phyloP scores from a whole-genome alignment of 495 filamentous ascomycete genomes.

The Tuber aestivum region DNA sequence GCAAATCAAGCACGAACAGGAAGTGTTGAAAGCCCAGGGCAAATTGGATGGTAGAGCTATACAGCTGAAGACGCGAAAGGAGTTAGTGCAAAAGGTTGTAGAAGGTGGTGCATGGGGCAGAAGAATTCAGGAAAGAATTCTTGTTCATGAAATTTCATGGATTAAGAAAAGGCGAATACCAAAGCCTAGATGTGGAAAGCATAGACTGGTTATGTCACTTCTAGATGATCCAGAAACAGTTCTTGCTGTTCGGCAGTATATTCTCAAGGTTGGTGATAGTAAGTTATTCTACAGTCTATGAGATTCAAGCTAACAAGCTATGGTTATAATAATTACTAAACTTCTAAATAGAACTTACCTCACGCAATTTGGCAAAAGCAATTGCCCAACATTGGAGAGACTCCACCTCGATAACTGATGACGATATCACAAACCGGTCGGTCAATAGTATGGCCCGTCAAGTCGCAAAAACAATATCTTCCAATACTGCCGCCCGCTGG shows the following conservation, averaged over 20 bases:
- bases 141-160: no score
- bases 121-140: no score
- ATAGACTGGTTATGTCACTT: neutral
- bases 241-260: neutral
- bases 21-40: neutral
- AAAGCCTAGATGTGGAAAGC: neutral
- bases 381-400: neutral
- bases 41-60: no score
- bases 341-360: neutral
- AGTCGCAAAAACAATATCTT: no score
- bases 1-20: neutral
- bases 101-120: no score
- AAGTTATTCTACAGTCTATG: neutral
- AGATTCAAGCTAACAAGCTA: neutral
- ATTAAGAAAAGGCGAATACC: neutral
- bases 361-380: neutral
- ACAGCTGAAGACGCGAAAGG: neutral
- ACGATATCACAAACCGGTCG: no score
- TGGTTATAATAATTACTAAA: neutral
- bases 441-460: no score
- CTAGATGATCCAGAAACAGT: neutral
- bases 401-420: no score
- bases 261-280: neutral
- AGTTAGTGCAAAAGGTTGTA: neutral
- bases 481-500: no score